A percentile compares a stretch with the other conserved stretches of the same genome.
Evolutionary conservation across 2,329 filamentous ascomycete species (phyloP).

Genomic region (Calonectria montana): DNA sequence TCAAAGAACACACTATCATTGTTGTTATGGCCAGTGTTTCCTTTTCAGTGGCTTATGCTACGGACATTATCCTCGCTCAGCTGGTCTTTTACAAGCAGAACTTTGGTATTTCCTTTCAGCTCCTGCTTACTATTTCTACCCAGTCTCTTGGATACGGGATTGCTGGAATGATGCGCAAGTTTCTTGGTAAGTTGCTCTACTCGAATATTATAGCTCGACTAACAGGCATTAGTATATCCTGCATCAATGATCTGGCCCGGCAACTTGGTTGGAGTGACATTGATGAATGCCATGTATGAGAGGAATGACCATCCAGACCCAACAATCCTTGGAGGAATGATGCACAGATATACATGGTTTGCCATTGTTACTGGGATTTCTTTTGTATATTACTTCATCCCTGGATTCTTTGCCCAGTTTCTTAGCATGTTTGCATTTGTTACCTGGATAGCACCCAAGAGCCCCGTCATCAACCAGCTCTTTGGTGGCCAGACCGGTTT

Average conservation of each 20-base stretch:
- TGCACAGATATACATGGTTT: constrained; percentile 76
- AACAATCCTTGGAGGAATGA: constrained; percentile 69
- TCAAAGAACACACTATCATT: constrained; percentile 77
- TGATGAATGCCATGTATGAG: constrained; percentile 82
- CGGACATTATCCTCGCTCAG: constrained; percentile 79
- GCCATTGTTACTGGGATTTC: constrained; percentile 65
- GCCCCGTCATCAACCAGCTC: constrained; percentile 75
- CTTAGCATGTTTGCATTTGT: constrained; percentile 77
- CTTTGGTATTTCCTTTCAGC: constrained; percentile 74
- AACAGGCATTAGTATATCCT: constrained; percentile 62
- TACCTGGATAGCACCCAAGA: constrained; percentile 79
- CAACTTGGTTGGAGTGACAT: constrained; percentile 72
- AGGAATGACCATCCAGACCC: constrained; percentile 60
- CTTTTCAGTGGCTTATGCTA: constrained; percentile 77
- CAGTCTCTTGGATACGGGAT: constrained; percentile 78
- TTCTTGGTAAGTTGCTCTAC: constrained; percentile 59
- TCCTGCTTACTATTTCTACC: constrained; percentile 74
- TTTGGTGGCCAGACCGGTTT: constrained; percentile 77
- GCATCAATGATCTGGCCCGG: constrained; percentile 82
- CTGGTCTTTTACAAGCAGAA: constrained; percentile 77
- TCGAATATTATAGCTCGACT: background rate
- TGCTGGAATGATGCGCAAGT: constrained; percentile 74
- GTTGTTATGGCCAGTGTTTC: constrained; percentile 79
- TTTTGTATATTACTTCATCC: constrained; percentile 77
- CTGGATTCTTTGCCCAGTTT: constrained; percentile 76